Conservation (phyloP, 306 rosid genomes). For the Cicer pinnatifidum region DNA sequence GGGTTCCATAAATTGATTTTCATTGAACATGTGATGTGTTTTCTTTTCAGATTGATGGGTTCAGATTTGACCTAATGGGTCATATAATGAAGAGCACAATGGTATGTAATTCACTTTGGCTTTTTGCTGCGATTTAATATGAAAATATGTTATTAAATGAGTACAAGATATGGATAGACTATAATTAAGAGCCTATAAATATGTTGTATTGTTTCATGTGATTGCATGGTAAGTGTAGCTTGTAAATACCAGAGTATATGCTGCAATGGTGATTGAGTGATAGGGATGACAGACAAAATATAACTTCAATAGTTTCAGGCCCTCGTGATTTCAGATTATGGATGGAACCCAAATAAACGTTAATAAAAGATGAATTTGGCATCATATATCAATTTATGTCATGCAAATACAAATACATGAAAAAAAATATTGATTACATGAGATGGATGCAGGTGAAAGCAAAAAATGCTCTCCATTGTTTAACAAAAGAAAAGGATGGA, state of each 20-base stretch:
- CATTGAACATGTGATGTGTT: slow-evolving; percentile 15
- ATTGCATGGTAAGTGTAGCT: slow-evolving; percentile 12
- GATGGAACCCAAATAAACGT: slow-evolving; percentile 14
- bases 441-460: slow-evolving; percentile 70
- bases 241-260: slow-evolving; percentile 24
- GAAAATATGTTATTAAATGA: slow-evolving; percentile 18
- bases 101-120: slow-evolving; percentile 59
- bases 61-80: slow-evolving; percentile 97
- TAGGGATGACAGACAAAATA: slow-evolving; percentile 24
- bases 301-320: slow-evolving; percentile 17
- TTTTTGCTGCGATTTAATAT: slow-evolving; percentile 27
- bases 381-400: slow-evolving; percentile 26
- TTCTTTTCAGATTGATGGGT: slow-evolving; percentile 85
- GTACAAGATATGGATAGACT: slow-evolving; percentile 21
- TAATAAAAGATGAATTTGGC: slow-evolving; percentile 26
- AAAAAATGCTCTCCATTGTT: slow-evolving; percentile 58
- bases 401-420: slow-evolving; percentile 13
- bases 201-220: slow-evolving; percentile 9
- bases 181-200: slow-evolving; percentile 20
- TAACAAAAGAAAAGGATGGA: slow-evolving; percentile 72
- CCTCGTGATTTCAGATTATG: slow-evolving; percentile 31
- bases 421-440: slow-evolving; percentile 38
- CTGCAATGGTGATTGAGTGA: slow-evolving; percentile 9
- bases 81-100: slow-evolving; percentile 95
- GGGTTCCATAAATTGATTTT: slow-evolving; percentile 29